Percentiles rank a stretch among this genome's conserved stretches.
Conservation (phyloP, 371 early-diverging fungal species). For the Mucor racemosus region DNA sequence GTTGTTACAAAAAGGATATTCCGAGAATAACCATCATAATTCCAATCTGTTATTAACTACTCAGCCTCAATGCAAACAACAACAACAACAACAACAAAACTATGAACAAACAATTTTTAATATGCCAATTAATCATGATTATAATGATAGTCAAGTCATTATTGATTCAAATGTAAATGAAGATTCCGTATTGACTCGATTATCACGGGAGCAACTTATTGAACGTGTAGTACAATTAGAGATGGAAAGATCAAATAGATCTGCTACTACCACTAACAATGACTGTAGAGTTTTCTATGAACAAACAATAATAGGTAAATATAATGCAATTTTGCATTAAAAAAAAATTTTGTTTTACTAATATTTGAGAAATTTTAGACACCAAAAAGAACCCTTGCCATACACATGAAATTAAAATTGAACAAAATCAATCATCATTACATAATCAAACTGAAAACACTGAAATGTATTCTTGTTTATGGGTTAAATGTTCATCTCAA, state of each 20-base stretch:
- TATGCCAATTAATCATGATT: neutral
- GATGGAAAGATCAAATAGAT: constrained; percentile 29
- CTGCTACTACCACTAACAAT: neutral
- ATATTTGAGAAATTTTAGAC: neutral
- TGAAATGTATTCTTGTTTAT: constrained; percentile 54
- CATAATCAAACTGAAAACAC: constrained; percentile 5
- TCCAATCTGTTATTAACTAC: neutral
- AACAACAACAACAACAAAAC: constrained; percentile 2
- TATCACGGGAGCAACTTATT: constrained; percentile 46
- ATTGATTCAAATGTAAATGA: neutral
- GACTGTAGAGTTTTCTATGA: neutral
- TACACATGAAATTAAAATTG: neutral
- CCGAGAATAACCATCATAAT: constrained; percentile 2
- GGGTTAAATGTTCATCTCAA: constrained; percentile 62
- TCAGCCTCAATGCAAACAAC: constrained; percentile 6
- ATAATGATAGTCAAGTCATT: neutral
- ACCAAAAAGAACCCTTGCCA: neutral
- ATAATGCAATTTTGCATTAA: neutral
- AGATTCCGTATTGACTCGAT: constrained; percentile 17
- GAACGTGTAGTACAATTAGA: constrained; percentile 47
- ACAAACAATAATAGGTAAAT: neutral
- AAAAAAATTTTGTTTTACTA: too few relatives aligned
- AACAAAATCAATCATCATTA: neutral
- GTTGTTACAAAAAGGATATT: constrained; percentile 26
- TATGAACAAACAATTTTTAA: constrained; percentile 7